Evolutionary conservation across 2,329 filamentous ascomycete genomes (phyloP).

Genomic region (Zymoseptoria tritici): DNA sequence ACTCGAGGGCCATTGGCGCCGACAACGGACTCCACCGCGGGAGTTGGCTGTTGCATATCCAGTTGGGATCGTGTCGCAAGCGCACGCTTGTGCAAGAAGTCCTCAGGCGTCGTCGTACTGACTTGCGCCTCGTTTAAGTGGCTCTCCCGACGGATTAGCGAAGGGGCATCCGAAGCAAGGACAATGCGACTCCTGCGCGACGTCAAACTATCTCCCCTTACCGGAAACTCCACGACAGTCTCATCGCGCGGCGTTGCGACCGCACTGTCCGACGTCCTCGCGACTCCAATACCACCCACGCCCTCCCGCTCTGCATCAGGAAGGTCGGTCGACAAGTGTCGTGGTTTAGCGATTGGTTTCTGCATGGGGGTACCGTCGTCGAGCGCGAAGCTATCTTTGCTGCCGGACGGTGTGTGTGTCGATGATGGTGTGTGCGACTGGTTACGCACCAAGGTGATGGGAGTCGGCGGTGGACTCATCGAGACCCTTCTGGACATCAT

Average conservation of each 20-base stretch:
- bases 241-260: constrained; percentile 10
- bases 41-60: constrained; percentile 1
- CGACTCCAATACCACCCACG: constrained; percentile 32
- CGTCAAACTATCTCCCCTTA: constrained; percentile 13
- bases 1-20: background rate
- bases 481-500: background rate
- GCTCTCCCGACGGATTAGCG: constrained; percentile 1
- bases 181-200: constrained; percentile 4
- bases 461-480: background rate
- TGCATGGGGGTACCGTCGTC: constrained; percentile 2
- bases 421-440: background rate
- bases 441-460: background rate
- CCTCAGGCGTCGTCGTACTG: constrained; percentile 6
- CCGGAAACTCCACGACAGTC: constrained; percentile 6
- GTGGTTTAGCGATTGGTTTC: background rate
- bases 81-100: constrained; percentile 12
- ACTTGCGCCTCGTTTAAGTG: constrained; percentile 1
- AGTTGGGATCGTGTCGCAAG: constrained; percentile 2
- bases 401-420: constrained; percentile 1
- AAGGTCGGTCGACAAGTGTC: constrained; percentile 3
- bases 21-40: background rate
- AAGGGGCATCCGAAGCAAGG: constrained; percentile 4
- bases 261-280: constrained; percentile 34
- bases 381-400: constrained; percentile 7
- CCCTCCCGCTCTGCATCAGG: constrained; percentile 4